Conservation (phyloP, 306 rosid species). For the Cicer judaicum region DNA sequence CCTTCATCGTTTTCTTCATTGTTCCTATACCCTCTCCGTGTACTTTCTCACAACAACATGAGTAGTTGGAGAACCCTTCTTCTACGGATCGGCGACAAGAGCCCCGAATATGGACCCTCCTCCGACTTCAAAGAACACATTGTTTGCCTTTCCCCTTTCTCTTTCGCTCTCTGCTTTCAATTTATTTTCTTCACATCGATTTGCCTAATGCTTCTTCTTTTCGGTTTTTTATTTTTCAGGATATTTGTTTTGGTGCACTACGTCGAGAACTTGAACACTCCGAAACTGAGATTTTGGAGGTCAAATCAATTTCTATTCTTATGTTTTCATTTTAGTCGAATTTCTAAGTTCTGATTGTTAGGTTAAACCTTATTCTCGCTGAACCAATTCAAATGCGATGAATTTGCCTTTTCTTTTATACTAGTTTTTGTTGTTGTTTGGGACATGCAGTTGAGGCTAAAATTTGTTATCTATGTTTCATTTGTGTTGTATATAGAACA, state of each 20-base stretch:
- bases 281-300: constrained; percentile 64
- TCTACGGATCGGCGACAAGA: constrained; percentile 89
- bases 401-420: not conserved
- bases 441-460: not conserved
- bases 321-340: constrained; percentile 18
- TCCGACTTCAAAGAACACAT: constrained; percentile 94
- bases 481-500: not conserved
- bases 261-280: constrained; percentile 89
- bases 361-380: constrained; percentile 14
- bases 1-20: not conserved
- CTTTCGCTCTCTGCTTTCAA: not conserved
- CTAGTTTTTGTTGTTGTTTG: not conserved
- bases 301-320: constrained; percentile 35
- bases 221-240: constrained; percentile 61
- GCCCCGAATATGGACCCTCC: constrained; percentile 78
- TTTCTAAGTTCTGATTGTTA: not conserved
- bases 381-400: not conserved
- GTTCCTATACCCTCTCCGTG: not conserved
- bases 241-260: constrained; percentile 77
- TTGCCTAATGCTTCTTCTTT: constrained; percentile 10
- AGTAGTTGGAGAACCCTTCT: constrained; percentile 84
- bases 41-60: constrained; percentile 45
- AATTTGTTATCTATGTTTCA: not conserved
- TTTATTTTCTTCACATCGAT: not conserved
- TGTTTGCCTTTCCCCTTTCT: constrained; percentile 50